phyloP scores from a whole-genome alignment of 768 basidiomycete genomes.

The Dentipellis sp. region DNA sequence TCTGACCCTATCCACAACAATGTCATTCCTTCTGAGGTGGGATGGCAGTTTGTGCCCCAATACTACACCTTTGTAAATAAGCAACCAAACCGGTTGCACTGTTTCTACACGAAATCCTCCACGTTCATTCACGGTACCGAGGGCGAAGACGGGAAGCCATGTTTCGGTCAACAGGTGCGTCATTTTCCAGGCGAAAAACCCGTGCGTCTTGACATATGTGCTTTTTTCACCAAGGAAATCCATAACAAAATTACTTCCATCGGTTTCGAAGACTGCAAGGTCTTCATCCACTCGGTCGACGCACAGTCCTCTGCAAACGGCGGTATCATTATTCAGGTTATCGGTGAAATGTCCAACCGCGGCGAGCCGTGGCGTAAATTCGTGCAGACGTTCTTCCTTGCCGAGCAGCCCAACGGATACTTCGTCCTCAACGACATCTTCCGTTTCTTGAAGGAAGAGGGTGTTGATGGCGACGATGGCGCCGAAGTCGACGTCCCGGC shows the following conservation, averaged over 20 bases:
- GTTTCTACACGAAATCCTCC: constrained; percentile 97
- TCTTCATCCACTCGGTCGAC: constrained; percentile 98
- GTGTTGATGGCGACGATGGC: constrained; percentile 68
- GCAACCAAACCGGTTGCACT: constrained; percentile 91
- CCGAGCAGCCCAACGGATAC: constrained; percentile 98
- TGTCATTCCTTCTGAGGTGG: constrained; percentile 88
- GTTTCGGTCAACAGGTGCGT: constrained; percentile 87
- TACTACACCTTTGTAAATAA: constrained; percentile 99
- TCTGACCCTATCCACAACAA: constrained; percentile 36
- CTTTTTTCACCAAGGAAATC: constrained; percentile 67
- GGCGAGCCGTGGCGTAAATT: constrained; percentile 95
- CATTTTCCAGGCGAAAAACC: too few species aligned
- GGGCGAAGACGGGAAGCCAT: constrained; percentile 87
- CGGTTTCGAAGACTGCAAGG: constrained; percentile 94
- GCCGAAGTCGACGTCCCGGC: neutral
- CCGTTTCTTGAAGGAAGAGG: constrained; percentile 96
- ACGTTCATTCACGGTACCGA: constrained; percentile 97
- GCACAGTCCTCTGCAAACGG: constrained; percentile 91
- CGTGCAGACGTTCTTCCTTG: constrained; percentile 99
- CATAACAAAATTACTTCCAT: constrained; percentile 93
- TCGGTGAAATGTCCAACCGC: constrained; percentile 97
- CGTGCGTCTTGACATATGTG: constrained; percentile 5
- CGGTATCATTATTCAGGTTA: constrained; percentile 98
- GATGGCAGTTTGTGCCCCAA: constrained; percentile 99
- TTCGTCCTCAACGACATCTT: constrained; percentile 99